These are phyloP conservation scores for Plantago ovata DNA, from an alignment of 257 asterid genomes.

Conservation along the genomic window DNA sequence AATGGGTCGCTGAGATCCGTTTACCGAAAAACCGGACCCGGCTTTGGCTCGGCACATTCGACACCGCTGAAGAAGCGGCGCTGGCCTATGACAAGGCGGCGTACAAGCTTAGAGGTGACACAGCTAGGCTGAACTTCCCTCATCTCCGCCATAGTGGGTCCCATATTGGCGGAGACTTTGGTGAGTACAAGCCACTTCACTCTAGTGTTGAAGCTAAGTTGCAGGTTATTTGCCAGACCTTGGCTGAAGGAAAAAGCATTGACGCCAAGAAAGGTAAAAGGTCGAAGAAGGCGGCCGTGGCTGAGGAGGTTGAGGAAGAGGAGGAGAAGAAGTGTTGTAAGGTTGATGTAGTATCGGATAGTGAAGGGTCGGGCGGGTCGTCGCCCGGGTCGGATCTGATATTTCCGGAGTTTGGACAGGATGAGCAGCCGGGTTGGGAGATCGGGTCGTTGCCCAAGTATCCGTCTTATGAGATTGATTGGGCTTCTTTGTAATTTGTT, in stretches of 20 bases:
- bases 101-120: conserved; percentile 81
- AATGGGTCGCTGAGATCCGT: conserved; percentile 99
- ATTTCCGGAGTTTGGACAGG: conserved; percentile 29
- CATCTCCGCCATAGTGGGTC: conserved; percentile 82
- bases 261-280: neutral
- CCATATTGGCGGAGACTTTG: conserved; percentile 40
- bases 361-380: conserved; percentile 33
- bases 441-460: conserved; percentile 31
- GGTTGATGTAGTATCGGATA: conserved; percentile 18
- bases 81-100: conserved; percentile 97
- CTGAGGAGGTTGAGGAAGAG: neutral
- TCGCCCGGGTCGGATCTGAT: conserved; percentile 29
- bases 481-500: conserved; percentile 32
- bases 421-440: conserved; percentile 30
- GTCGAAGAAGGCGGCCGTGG: conserved; percentile 1
- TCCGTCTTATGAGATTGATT: conserved; percentile 38
- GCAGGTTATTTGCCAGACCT: conserved; percentile 56
- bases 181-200: conserved; percentile 84
- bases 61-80: conserved; percentile 97
- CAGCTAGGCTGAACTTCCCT: conserved; percentile 82
- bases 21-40: conserved; percentile 88
- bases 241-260: conserved; percentile 80
- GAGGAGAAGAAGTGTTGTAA: neutral
- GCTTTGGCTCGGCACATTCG: conserved; percentile 94
- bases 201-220: conserved; percentile 87